Conservation (phyloP, 2,329 filamentous ascomycete species). For the Didymella exigua region DNA sequence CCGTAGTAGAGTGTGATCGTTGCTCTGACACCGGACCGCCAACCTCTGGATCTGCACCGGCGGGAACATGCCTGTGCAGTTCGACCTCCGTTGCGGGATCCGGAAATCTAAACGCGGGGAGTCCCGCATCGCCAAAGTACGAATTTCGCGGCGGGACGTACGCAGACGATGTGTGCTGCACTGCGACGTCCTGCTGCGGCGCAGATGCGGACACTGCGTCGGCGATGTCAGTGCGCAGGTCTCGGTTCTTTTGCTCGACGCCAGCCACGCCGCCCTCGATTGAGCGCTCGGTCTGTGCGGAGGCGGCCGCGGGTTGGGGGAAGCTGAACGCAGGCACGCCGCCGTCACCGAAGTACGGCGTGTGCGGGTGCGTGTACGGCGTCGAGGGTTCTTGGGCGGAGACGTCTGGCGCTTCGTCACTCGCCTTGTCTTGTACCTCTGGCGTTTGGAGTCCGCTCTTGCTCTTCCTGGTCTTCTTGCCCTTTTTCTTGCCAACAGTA, state of each 20-base stretch:
- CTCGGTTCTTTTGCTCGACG: background rate
- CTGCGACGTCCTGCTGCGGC: background rate
- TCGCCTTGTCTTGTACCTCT: background rate
- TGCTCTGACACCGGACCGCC: background rate
- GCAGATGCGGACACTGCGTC: background rate
- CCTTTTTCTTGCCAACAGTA: background rate
- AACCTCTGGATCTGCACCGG: background rate
- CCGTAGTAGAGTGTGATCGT: background rate
- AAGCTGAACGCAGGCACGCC: slow-evolving; percentile 3
- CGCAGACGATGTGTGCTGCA: background rate
- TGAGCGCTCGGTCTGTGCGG: background rate
- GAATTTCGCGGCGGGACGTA: background rate
- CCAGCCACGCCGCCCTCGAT: too few relatives aligned
- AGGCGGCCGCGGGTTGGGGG: background rate
- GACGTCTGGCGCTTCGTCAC: background rate
- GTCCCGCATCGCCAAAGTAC: slow-evolving; percentile 9
- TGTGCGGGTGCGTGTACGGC: background rate
- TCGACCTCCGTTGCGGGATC: too few relatives aligned
- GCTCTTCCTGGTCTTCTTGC: background rate
- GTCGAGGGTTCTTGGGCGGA: background rate
- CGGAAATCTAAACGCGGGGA: slow-evolving; percentile 5
- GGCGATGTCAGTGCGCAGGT: background rate
- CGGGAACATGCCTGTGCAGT: background rate
- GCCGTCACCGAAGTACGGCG: slow-evolving; percentile 10
- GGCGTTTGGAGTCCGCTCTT: background rate